These are phyloP conservation scores for Phaffia tasmanica DNA, from an alignment of 768 basidiomycete genomes.

Conservation along the genomic window DNA sequence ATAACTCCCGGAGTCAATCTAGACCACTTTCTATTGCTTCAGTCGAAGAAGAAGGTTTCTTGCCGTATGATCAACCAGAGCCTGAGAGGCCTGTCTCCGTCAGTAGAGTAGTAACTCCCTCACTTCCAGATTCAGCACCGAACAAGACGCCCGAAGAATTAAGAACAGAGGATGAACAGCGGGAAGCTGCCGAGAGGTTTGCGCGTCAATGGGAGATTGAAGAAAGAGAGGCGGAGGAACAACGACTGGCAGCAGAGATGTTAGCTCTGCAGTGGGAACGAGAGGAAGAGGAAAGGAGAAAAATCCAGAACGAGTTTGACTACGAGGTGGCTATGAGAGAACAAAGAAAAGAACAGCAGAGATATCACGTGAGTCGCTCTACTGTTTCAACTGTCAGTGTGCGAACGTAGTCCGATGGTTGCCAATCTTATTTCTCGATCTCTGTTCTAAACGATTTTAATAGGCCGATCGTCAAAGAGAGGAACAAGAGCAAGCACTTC, in stretches of 20 bases:
- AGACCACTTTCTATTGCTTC: no score
- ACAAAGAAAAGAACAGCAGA: conserved; percentile 36
- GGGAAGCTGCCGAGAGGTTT: conserved; percentile 26
- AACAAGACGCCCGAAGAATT: conserved; percentile 15
- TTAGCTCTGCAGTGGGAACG: conserved; percentile 29
- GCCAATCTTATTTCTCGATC: background rate
- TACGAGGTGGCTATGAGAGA: conserved; percentile 34
- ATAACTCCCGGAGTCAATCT: no score
- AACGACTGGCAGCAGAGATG: conserved; percentile 27
- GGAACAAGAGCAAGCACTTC: conserved; percentile 26
- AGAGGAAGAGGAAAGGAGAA: conserved; percentile 33
- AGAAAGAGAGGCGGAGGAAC: conserved; percentile 24
- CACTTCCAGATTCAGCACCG: conserved; percentile 17
- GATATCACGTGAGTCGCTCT: conserved; percentile 32
- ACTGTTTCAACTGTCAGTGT: no score
- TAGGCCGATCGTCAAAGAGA: conserved; percentile 24
- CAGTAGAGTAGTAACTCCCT: background rate
- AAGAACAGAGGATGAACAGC: conserved; percentile 23
- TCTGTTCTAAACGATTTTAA: background rate
- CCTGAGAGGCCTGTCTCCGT: no score
- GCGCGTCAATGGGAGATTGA: conserved; percentile 31
- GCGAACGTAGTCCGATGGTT: background rate
- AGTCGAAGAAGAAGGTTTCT: no score
- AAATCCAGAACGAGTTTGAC: conserved; percentile 33
- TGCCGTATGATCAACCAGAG: no score